Percentiles rank a stretch among this genome's conserved stretches.
Conservation (phyloP, 2,329 filamentous ascomycete genomes). For the Tolypocladium endophyticum region DNA sequence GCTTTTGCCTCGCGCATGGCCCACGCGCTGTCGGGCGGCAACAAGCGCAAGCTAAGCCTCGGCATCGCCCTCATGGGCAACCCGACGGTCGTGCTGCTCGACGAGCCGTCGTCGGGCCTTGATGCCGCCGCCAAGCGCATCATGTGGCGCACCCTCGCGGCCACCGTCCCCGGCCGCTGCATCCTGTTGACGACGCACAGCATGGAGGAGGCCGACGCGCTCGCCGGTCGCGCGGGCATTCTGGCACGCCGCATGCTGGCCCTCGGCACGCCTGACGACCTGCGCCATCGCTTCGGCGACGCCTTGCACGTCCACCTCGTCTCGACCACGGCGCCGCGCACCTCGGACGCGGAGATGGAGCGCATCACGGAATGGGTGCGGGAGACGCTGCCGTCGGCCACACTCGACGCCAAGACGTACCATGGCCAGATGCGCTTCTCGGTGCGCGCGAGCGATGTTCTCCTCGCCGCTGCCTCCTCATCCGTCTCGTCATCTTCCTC, state of each 20-base stretch:
- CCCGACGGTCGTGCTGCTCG: constrained; percentile 73
- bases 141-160: constrained; percentile 80
- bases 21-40: constrained; percentile 72
- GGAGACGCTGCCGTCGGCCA: constrained; percentile 49
- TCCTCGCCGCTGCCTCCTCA: constrained; percentile 4
- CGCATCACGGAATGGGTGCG: constrained; percentile 56
- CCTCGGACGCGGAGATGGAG: constrained; percentile 56
- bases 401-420: constrained; percentile 63
- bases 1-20: constrained; percentile 67
- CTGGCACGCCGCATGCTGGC: constrained; percentile 80
- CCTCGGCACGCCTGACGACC: constrained; percentile 61
- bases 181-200: constrained; percentile 84
- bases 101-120: constrained; percentile 82
- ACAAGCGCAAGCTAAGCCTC: constrained; percentile 84
- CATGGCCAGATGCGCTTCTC: constrained; percentile 85
- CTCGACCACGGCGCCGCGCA: constrained; percentile 63
- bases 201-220: constrained; percentile 90
- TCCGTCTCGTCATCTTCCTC: background rate
- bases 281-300: constrained; percentile 68
- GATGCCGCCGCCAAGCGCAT: constrained; percentile 84
- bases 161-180: constrained; percentile 65
- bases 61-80: constrained; percentile 92
- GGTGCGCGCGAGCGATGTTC: constrained; percentile 43
- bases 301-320: constrained; percentile 75
- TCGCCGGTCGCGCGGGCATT: constrained; percentile 76